phyloP scores from a whole-genome alignment of 306 rosid species.

The Quercus rubra region DNA sequence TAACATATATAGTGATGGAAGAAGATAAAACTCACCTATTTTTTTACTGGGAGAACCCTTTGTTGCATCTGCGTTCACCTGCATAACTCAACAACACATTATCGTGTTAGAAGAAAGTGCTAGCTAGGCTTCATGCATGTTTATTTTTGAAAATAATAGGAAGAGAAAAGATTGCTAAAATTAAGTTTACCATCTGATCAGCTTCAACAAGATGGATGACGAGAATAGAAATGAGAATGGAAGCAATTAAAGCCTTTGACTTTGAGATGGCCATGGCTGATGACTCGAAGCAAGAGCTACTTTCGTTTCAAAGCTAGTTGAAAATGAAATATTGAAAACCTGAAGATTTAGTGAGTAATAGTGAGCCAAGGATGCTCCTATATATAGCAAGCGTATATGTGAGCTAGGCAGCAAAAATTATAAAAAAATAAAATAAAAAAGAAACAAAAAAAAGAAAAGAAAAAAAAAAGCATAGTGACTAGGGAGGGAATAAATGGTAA shows the following conservation, averaged over 20 bases:
- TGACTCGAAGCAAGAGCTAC: not conserved
- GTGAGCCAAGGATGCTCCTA: slow-evolving; percentile 25
- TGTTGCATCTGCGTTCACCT: not conserved
- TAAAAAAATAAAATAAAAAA: not conserved
- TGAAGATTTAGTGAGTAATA: slow-evolving; percentile 3
- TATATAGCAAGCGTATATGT: slow-evolving; percentile 38
- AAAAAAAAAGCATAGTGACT: too few relatives aligned
- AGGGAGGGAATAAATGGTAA: slow-evolving; percentile 4
- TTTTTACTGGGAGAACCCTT: not conserved
- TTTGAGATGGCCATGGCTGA: not conserved
- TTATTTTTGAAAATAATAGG: not conserved
- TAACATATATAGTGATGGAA: not conserved
- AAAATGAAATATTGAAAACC: slow-evolving; percentile 3
- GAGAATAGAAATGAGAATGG: slow-evolving; percentile 34
- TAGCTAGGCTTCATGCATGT: not conserved
- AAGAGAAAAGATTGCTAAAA: not conserved
- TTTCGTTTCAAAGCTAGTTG: not conserved
- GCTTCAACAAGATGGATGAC: slow-evolving; percentile 24
- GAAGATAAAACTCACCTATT: not conserved
- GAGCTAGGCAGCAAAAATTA: not conserved
- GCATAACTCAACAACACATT: not conserved
- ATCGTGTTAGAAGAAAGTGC: not conserved
- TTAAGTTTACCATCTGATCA: slow-evolving; percentile 16
- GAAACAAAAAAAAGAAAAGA: too few relatives aligned
- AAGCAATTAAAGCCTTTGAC: not conserved